These are phyloP conservation scores for Ascosphaera apis DNA, from an alignment of 2,329 filamentous ascomycete species.

Conservation along the genomic window DNA sequence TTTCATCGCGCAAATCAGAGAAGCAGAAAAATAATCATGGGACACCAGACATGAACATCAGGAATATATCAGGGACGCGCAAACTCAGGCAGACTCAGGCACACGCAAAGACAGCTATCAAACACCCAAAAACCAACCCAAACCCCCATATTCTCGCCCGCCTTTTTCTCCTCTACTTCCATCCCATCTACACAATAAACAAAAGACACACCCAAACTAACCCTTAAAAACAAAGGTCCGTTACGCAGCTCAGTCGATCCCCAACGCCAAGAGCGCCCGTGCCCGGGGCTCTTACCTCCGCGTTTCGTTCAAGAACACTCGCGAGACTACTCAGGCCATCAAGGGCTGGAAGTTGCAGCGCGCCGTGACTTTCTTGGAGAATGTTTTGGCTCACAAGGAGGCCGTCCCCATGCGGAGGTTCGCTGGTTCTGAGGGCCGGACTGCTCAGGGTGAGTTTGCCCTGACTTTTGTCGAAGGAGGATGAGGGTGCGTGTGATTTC, in stretches of 20 bases:
- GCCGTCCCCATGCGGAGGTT: constrained; percentile 96
- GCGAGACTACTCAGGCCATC: constrained; percentile 97
- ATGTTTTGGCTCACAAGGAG: constrained; percentile 93
- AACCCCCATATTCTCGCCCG: no score
- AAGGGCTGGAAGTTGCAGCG: constrained; percentile 97
- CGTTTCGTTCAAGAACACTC: constrained; percentile 99
- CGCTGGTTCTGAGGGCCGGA: constrained; percentile 83
- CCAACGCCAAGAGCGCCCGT: constrained; percentile 81
- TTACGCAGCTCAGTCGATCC: constrained; percentile 82
- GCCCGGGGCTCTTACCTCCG: constrained; percentile 96
- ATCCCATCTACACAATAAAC: no score
- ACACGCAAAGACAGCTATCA: no score
- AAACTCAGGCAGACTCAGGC: no score
- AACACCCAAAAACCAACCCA: no score
- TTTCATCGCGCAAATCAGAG: no score
- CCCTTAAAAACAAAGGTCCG: constrained; percentile 78
- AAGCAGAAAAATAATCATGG: no score
- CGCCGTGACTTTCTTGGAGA: constrained; percentile 90
- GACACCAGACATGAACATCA: no score
- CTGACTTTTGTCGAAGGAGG: not conserved
- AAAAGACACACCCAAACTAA: no score
- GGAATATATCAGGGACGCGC: no score
- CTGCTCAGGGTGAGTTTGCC: constrained; percentile 71
- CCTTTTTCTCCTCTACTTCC: not conserved
- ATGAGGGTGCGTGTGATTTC: constrained; percentile 3